These are phyloP conservation scores for Solanum bulbocastanum DNA, from an alignment of 257 asterid species.

Conservation along the genomic window DNA sequence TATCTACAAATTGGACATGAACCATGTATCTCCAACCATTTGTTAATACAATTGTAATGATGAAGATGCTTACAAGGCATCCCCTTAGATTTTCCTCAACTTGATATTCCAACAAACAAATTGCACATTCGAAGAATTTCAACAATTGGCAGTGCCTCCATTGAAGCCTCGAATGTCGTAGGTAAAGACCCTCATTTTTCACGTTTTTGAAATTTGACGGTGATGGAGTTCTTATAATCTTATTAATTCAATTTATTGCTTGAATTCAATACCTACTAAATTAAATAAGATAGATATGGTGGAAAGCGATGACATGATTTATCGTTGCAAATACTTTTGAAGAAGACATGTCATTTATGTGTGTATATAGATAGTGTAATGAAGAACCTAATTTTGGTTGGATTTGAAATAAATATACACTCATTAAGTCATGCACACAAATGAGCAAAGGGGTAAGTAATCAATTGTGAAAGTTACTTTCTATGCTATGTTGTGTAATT, in stretches of 20 bases:
- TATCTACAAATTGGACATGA: constrained; percentile 36
- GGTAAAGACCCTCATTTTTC: background rate
- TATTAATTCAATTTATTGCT: background rate
- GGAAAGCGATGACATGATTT: background rate
- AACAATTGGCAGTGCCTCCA: background rate
- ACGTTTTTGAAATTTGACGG: background rate
- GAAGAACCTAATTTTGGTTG: background rate
- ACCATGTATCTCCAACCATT: constrained; percentile 32
- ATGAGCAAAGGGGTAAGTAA: background rate
- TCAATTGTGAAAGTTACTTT: background rate
- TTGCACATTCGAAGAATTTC: background rate
- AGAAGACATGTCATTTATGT: background rate
- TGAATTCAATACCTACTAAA: background rate
- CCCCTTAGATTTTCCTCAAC: constrained; percentile 20
- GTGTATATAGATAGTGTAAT: background rate
- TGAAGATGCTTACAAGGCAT: constrained; percentile 41
- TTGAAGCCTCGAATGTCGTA: background rate
- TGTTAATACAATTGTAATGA: constrained; percentile 24
- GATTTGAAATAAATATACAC: background rate
- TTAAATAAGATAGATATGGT: too few relatives aligned
- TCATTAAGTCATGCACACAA: background rate
- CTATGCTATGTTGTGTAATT: background rate
- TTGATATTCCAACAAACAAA: background rate
- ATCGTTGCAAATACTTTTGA: background rate
- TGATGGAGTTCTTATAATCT: background rate